Conservation (phyloP, 2,329 filamentous ascomycete genomes). For the Botrytis byssoidea region DNA sequence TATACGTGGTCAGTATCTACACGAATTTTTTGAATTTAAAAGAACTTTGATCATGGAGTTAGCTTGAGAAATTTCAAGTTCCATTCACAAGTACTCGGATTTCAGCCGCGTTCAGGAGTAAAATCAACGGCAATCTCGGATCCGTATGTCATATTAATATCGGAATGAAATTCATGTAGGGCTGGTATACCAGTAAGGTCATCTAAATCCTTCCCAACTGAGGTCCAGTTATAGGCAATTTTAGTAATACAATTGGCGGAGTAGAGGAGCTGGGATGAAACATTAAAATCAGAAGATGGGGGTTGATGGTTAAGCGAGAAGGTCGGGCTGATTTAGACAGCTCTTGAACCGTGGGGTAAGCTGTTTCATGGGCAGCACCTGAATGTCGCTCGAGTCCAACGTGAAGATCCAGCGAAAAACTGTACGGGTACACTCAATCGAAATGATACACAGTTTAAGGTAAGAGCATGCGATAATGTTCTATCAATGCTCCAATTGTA, state of each 20-base stretch:
- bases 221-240: background rate
- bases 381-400: background rate
- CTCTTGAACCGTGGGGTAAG: background rate
- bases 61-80: background rate
- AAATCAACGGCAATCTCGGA: background rate
- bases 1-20: background rate
- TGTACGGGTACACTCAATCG: background rate
- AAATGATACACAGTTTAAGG: background rate
- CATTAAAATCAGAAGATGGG: conserved; percentile 1
- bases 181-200: background rate
- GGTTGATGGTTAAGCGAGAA: background rate
- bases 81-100: background rate
- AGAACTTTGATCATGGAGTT: background rate
- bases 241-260: background rate
- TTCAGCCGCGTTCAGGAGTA: background rate
- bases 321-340: background rate
- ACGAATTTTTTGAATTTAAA: background rate
- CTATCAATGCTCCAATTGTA: background rate
- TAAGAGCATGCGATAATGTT: background rate
- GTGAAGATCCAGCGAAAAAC: background rate
- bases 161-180: conserved; percentile 4
- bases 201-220: background rate
- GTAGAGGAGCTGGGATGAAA: conserved; percentile 6
- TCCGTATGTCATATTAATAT: background rate
- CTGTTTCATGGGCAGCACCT: background rate